Percentiles rank a stretch among this genome's conserved stretches.
phyloP scores from a whole-genome alignment of 2,329 filamentous ascomycete genomes.

The Nannizziopsis barbatae region DNA sequence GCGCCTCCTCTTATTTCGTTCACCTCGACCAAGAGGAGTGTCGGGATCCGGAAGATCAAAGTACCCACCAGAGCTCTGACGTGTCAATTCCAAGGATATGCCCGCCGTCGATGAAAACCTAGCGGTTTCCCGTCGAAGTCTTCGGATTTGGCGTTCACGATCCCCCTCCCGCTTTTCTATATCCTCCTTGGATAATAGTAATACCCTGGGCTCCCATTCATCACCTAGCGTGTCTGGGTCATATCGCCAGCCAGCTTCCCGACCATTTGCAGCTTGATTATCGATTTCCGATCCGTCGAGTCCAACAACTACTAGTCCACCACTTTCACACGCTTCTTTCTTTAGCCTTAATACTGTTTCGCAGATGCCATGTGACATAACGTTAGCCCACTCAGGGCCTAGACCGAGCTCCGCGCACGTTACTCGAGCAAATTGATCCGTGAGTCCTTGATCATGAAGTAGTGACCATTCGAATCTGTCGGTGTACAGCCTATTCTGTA shows the following conservation, averaged over 20 bases:
- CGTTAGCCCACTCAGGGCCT: constrained; percentile 83
- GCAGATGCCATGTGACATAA: constrained; percentile 93
- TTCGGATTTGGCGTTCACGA: constrained; percentile 76
- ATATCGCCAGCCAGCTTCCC: constrained; percentile 91
- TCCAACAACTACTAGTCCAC: constrained; percentile 68
- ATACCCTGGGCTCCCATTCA: constrained; percentile 74
- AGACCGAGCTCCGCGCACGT: constrained; percentile 89
- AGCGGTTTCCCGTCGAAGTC: constrained; percentile 80
- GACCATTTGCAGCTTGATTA: constrained; percentile 70
- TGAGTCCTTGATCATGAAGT: constrained; percentile 78
- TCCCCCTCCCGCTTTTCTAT: constrained; percentile 96
- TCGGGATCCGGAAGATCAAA: constrained; percentile 50
- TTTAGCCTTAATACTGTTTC: constrained; percentile 85
- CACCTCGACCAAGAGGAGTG: constrained; percentile 80
- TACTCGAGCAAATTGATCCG: constrained; percentile 81
- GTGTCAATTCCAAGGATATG: constrained; percentile 64
- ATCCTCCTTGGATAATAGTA: constrained; percentile 79
- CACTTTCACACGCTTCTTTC: constrained; percentile 91
- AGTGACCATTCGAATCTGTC: constrained; percentile 98
- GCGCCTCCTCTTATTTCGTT: constrained; percentile 89
- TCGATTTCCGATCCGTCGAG: constrained; percentile 62
- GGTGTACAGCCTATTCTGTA: constrained; percentile 82
- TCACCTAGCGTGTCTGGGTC: constrained; percentile 81
- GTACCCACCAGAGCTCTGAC: constrained; percentile 44
- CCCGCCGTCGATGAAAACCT: constrained; percentile 79